These are phyloP conservation scores for Acacia acuminata DNA, from an alignment of 306 rosid species.

Conservation along the genomic window DNA sequence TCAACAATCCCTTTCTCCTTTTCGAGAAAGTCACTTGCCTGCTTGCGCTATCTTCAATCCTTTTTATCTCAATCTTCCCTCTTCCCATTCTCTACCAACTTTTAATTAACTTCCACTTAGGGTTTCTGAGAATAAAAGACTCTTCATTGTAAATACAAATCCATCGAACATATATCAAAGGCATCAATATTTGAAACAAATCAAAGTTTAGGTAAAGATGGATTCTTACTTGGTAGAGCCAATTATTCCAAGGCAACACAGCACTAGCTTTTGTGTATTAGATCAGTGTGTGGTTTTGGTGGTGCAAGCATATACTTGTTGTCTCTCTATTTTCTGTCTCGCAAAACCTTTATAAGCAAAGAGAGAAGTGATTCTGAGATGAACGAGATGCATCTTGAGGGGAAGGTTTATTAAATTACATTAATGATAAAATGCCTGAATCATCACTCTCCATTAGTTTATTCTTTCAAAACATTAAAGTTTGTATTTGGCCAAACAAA, in stretches of 20 bases:
- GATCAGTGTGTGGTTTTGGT: not conserved
- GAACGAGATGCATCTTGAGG: not conserved
- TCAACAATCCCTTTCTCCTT: constrained; percentile 85
- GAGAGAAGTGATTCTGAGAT: not conserved
- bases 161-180: not conserved
- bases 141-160: not conserved
- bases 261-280: not conserved
- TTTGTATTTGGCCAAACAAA: not conserved
- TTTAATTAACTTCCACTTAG: constrained; percentile 17
- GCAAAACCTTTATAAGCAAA: constrained; percentile 17
- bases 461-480: not conserved
- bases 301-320: constrained; percentile 20
- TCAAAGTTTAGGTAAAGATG: not conserved
- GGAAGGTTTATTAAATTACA: not conserved
- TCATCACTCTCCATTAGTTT: not conserved
- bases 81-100: constrained; percentile 56
- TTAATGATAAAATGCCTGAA: not conserved
- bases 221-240: constrained; percentile 39
- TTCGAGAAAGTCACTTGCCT: constrained; percentile 95
- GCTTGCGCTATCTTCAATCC: constrained; percentile 71
- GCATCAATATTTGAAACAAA: not conserved
- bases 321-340: constrained; percentile 10
- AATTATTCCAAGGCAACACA: constrained; percentile 3
- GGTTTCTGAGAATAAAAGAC: constrained; percentile 44
- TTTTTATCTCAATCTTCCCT: constrained; percentile 85